Evolutionary conservation across 139 green algal species (phyloP).

Genomic region (Closterium sp.): DNA sequence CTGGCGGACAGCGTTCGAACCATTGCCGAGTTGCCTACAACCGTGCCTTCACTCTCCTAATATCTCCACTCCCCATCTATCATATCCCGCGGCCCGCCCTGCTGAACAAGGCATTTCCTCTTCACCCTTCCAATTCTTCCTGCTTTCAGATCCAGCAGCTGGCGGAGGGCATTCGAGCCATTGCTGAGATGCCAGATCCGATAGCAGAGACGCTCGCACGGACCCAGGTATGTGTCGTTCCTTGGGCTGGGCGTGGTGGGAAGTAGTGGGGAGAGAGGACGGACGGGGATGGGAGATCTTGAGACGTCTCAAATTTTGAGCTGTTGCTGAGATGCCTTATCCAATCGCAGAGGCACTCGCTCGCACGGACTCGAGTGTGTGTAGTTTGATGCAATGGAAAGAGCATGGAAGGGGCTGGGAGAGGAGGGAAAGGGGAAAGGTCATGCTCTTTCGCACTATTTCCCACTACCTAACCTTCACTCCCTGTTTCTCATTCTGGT

Average conservation of each 20-base stretch:
- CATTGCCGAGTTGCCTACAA: constrained; percentile 69
- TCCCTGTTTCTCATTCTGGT: background rate
- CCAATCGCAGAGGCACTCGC: constrained; percentile 42
- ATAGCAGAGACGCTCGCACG: constrained; percentile 28
- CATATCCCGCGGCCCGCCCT: background rate
- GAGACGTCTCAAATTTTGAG: no score
- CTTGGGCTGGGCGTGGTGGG: no score
- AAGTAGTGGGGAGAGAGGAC: no score
- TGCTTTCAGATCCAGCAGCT: constrained; percentile 64
- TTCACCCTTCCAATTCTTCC: background rate
- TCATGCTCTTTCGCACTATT: no score
- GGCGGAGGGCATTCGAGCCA: constrained; percentile 81
- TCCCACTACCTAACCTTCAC: no score
- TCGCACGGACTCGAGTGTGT: constrained; percentile 14
- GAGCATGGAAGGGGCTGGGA: no score
- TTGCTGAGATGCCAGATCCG: constrained; percentile 67
- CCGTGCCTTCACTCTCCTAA: no score
- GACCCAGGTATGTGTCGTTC: constrained; percentile 30
- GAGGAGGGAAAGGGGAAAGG: background rate
- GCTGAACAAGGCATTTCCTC: no score
- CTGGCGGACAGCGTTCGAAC: constrained; percentile 84
- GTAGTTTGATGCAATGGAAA: background rate
- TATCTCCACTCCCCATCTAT: background rate
- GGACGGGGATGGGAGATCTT: no score
- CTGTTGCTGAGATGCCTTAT: constrained; percentile 71